Evolutionary conservation across 139 green algal species (phyloP).

Genomic region (Microglena sp.): DNA sequence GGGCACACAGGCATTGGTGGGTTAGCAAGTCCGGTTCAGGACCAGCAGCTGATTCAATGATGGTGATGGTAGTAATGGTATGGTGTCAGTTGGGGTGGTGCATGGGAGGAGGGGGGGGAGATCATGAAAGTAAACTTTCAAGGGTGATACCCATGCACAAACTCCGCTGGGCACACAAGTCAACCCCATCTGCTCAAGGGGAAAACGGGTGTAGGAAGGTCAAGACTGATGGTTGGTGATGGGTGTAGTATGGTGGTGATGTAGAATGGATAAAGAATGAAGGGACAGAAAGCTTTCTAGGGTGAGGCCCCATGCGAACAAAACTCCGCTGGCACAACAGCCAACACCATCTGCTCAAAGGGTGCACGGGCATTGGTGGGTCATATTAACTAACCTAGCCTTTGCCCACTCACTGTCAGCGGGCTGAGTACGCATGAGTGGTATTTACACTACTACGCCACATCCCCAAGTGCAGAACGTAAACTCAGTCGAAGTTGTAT

Average conservation of each 20-base stretch:
- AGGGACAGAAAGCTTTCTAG: slow-evolving; percentile 89
- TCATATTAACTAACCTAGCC: too few relatives aligned
- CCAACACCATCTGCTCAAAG: slow-evolving; percentile 45
- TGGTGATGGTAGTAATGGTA: too few relatives aligned
- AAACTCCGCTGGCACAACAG: slow-evolving; percentile 60
- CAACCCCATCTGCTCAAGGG: slow-evolving; percentile 44
- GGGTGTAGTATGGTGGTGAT: neutral
- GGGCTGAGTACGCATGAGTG: too few relatives aligned
- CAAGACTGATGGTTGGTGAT: too few relatives aligned
- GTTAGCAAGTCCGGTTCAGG: neutral
- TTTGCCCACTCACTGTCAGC: too few relatives aligned
- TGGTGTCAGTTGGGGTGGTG: too few relatives aligned
- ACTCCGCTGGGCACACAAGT: slow-evolving; percentile 62
- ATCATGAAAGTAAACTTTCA: slow-evolving; percentile 86
- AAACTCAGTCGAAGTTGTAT: too few relatives aligned
- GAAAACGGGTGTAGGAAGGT: slow-evolving; percentile 16
- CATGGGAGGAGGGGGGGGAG: neutral
- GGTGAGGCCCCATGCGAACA: slow-evolving; percentile 58
- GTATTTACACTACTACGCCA: too few relatives aligned
- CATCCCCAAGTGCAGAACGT: too few relatives aligned
- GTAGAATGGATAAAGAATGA: slow-evolving; percentile 81
- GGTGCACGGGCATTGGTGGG: slow-evolving; percentile 18
- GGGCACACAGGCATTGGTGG: slow-evolving; percentile 17
- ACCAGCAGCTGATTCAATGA: neutral
- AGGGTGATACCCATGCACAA: slow-evolving; percentile 60